Evolutionary conservation across 495 filamentous ascomycete species (phyloP), one percentile per base, ranked within the genome.

Genomic region (Tuber indicum): DNA sequence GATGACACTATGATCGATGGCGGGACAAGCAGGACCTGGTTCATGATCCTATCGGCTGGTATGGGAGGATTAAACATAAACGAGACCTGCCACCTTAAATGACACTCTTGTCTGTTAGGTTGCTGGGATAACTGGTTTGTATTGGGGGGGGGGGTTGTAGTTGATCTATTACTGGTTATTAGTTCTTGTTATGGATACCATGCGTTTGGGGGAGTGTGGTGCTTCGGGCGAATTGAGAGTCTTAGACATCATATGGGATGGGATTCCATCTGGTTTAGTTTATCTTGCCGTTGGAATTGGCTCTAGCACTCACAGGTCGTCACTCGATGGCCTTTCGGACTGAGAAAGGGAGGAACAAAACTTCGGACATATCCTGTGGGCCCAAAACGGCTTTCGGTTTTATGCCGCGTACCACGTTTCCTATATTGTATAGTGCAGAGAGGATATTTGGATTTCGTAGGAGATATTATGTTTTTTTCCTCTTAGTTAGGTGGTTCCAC

Each of bases 21-120:
- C 0, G 95, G 95, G 17, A 92, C 92, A 14, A 92, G 91, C 79
- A 86, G 91, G 83, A 94, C 93, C 43, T 97, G 94, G 93, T 97
- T 94, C 87, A 83, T 97, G 83, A 92, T 91, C 17, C 93, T 89
- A 85, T 87, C 90, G 75, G 95, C 70, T 21, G 39, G 75, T 16
- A 72, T 73, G 62, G 58, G 58, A 2, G 58, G 58, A 36, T 36
- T 66, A 66, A 66, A 36, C 0, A 16, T 66, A 36, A 66, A 66
- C 58, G 58, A 66, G 58, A 66, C 58, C 26, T 66, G 58, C 7
- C 58, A 66, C 7, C 26, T 66, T 6, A 2, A 0, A 66, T 66
- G 58, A 66, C 0, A 36, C n/a, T 6, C 52, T 6, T 5, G n/a
- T 14, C 23, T 32, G 26, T 36, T 66, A 7, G 9, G 26, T 26